Evolutionary conservation across 345 rosid species (phyloP), one percentile per base, ranked within the genome.

Genomic region (Barbarea vulgaris): DNA sequence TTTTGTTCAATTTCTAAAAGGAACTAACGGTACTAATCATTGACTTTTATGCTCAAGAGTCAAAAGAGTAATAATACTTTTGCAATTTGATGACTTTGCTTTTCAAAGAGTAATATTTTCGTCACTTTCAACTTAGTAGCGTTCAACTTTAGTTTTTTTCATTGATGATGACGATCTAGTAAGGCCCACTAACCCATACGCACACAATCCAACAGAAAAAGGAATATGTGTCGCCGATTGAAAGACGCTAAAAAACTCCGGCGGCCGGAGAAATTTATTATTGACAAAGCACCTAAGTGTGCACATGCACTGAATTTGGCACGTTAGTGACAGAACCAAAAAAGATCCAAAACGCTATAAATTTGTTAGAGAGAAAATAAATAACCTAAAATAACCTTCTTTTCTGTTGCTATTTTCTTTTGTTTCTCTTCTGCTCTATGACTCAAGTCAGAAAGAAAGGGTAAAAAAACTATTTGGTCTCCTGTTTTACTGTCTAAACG

Each of bases 301-400:
- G 31, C 25, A 42, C 8, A 42, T 14, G 21, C 53, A 28, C 36
- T 72, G 39, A 44, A 34, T 44, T 46, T 31, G 57, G n/a, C 47
- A 27, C 21, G 55, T 59, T 21, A 46, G 56, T 46, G 25, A 22
- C 62, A 36, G 27, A 48, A 56, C 41, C 64, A 52, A 24, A 44
- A 22, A 42, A 18, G n/a, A 2, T 48, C 57, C 42, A 34, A 61
- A 67, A 18, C 52, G 47, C 67, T 67, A 67, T 51, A 58, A 58
- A 27, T 30, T 55, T 61, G 79, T 61, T 33, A 69, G 74, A 50
- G 61, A 51, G 3, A 34, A 13, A 52, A 18, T 14, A 52, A 50
- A 52, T 6, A 68, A 39, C 51, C 57, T 56, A 64, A 57, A 24
- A 7, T 42, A 25, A 17, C 52, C n/a, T n/a, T 65, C 18, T 8